Evolutionary conservation across 805 yeast genomes (phyloP).

Genomic region (Schwanniomyces occidentalis): DNA sequence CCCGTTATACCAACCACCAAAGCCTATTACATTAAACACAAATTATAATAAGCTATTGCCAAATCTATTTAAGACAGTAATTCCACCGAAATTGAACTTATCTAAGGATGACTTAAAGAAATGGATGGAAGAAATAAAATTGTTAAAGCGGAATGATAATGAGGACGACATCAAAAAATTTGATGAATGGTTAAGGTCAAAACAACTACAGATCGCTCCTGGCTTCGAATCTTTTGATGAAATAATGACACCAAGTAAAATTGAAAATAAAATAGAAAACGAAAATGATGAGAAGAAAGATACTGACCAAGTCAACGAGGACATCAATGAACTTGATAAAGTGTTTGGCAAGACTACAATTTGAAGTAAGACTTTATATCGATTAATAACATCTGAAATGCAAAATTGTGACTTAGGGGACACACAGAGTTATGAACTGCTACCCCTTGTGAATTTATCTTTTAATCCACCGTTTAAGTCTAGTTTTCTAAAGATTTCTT

Average conservation of each 20-base stretch:
- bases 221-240: constrained; percentile 35
- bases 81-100: constrained; percentile 39
- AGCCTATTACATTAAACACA: constrained; percentile 52
- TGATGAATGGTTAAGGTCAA: constrained; percentile 29
- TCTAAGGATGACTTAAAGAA: constrained; percentile 22
- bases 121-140: constrained; percentile 28
- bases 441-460: constrained; percentile 8
- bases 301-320: constrained; percentile 3
- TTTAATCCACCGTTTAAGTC: constrained; percentile 9
- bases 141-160: constrained; percentile 12
- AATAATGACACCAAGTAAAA: constrained; percentile 30
- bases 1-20: constrained; percentile 54
- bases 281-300: neutral
- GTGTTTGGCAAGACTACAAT: constrained; percentile 25
- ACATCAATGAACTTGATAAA: constrained; percentile 26
- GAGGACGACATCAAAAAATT: constrained; percentile 17
- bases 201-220: constrained; percentile 40
- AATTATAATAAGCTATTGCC: constrained; percentile 45
- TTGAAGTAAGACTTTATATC: neutral
- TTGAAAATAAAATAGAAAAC: constrained; percentile 1
- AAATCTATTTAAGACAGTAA: constrained; percentile 28
- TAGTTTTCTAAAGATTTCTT: constrained; percentile 10
- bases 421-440: no score
- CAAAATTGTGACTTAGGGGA: no score
- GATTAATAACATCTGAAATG: no score